Base-by-base conservation (phyloP, 257 asterid genomes). In the Verbascum thapsus region DNA sequence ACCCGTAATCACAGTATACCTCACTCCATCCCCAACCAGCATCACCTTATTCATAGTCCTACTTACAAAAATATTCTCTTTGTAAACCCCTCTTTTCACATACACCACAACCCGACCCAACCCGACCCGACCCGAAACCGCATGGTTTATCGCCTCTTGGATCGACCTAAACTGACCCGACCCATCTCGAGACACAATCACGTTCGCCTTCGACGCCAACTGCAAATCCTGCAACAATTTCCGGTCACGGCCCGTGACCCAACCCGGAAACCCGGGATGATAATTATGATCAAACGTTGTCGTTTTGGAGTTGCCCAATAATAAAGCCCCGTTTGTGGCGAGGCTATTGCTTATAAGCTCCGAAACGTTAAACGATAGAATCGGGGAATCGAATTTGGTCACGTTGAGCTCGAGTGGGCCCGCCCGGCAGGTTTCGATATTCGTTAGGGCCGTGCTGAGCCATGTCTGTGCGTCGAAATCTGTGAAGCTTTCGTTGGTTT, bases 21-120 rank as follows among this genome's bases (percentile, higher is more conserved):
- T 75, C 64, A 80, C 59, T 1, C 98, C 98, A 32, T 88, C 98
- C 1, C 98, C 98, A 10, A 88, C 65, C 71, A 90, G 26, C 95
- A 70, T 80, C 39, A 90, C 84, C n/a, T 76, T 88, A 38, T 64
- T 68, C 91, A 85, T 83, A 3, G 75, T 67, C 53, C 73, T 71
- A 16, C 74, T 68, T n/a, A 90, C 65, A 35, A 67, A 9, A 15
- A 90, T 47, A 34, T 88, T 90, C 75, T 90, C 98, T 8, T 26
- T 69, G 41, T 90, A 90, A 23, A 83, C 85, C 4, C 98, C 98
- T 63, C 74, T 74, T 69, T 84, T 88, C 41, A 90, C 81, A 12
- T 88, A 82, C 61, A 90, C 83, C 2, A 90, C 74, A 32, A 85
- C 86, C 75, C 94, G 50, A 58, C 54, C 71, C 8, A 63, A 66